Evolutionary conservation across 176 grass and related monocot species (phyloP).

Genomic region (Musa beccarii): DNA sequence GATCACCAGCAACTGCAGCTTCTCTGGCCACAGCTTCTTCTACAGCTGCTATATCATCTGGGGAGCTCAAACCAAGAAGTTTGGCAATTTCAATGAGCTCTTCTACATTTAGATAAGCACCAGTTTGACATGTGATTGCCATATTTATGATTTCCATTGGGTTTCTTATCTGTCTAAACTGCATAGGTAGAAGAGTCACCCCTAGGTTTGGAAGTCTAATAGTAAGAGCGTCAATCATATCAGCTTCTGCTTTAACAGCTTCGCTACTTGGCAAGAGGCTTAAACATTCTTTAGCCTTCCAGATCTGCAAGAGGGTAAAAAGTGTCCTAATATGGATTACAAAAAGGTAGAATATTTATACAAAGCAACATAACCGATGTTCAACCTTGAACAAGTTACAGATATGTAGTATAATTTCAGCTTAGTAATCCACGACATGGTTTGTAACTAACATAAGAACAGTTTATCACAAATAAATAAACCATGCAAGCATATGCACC

Average conservation of each 20-base stretch:
- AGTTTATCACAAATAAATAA: no score
- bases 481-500: no score
- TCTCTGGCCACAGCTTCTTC: constrained; percentile 89
- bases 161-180: constrained; percentile 83
- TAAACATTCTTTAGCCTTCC: constrained; percentile 96
- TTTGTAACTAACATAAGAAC: no score
- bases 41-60: constrained; percentile 70
- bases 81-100: constrained; percentile 87
- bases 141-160: constrained; percentile 81
- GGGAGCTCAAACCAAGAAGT: constrained; percentile 74
- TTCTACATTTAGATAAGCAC: constrained; percentile 85
- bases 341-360: not conserved
- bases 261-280: constrained; percentile 70
- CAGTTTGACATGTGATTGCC: constrained; percentile 70
- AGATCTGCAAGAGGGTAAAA: constrained; percentile 41
- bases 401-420: not conserved
- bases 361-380: not conserved
- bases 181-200: constrained; percentile 87
- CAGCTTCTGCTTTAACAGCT: constrained; percentile 73
- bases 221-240: constrained; percentile 92
- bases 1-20: constrained; percentile 73
- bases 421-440: not conserved
- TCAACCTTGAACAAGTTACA: not conserved
- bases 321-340: not conserved
- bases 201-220: constrained; percentile 85